Evolutionary conservation across 176 grass and related monocot species (phyloP), one percentile per base, ranked within the genome.

Genomic region (Carex parvula): DNA sequence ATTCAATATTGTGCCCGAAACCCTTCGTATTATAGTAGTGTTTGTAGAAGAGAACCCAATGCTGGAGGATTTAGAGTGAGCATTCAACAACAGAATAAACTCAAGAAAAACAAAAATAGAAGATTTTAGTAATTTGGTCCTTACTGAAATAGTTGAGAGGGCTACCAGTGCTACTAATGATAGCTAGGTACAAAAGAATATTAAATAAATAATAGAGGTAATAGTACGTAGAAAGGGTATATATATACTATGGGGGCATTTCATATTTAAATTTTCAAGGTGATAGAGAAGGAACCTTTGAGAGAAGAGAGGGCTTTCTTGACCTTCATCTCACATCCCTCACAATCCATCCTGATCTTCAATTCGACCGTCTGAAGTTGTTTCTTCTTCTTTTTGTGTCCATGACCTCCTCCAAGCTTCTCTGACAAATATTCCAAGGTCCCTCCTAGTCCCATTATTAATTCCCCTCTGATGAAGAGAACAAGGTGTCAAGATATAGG

Each of bases 311-410:
- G 70, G 46, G 87, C 82, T 81, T 87, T 94, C 77, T 84, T 91
- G 85, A 94, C 87, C 83, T 94, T 94, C 32, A 88, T 81, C 64
- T 94, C 92, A 33, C 92, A 94, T 6, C 92, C 92, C 22, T 94
- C 92, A 6, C 92, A 94, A 70, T 94, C 92, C 92, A 94, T 94
- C 89, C 85, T 87, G 82, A 94, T 72, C 79, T 94, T 91, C 64
- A 94, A 80, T 82, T 91, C 92, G 72, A 94, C 84, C 0, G 92
- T 91, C 87, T 94, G 89, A 58, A 91, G 78, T 71, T 90, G 91
- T 82, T 80, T 92, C 91, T 83, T 90, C 85, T 26, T 89, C 84
- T 71, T 64, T 64, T 26, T 88, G 80, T 87, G 83, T 56, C 79
- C 83, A 62, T 85, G 65, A 22, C 91, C 74, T 39, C 75, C 81